Evolutionary conservation across 257 asterid genomes (phyloP).

Genomic region (Solanum phureja): DNA sequence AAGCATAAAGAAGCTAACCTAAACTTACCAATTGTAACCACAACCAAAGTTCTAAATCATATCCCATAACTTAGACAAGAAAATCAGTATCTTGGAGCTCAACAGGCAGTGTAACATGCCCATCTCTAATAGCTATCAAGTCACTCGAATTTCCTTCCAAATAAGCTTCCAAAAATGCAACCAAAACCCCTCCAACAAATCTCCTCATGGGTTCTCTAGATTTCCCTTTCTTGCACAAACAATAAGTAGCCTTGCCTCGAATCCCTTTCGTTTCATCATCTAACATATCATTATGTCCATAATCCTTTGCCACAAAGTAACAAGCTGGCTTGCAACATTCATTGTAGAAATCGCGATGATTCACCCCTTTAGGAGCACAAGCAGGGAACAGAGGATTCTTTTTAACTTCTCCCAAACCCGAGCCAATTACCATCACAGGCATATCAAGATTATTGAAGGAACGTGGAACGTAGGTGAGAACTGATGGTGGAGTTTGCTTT

Average conservation of each 20-base stretch:
- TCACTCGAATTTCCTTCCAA: slow-evolving; percentile 34
- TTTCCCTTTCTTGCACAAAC: slow-evolving; percentile 77
- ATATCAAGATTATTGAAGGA: slow-evolving; percentile 43
- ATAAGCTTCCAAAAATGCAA: slow-evolving; percentile 66
- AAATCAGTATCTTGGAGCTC: slow-evolving; percentile 47
- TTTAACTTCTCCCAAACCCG: slow-evolving; percentile 63
- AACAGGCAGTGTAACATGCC: slow-evolving; percentile 36
- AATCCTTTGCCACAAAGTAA: slow-evolving; percentile 70
- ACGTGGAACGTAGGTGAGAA: slow-evolving; percentile 52
- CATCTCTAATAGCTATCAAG: slow-evolving; percentile 40
- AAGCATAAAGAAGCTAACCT: not conserved
- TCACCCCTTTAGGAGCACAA: slow-evolving; percentile 89
- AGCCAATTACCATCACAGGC: slow-evolving; percentile 52
- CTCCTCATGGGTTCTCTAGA: slow-evolving; percentile 70
- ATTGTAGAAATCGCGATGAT: slow-evolving; percentile 55
- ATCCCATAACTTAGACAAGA: slow-evolving; percentile 11
- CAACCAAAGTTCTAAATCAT: not conserved
- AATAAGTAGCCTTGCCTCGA: slow-evolving; percentile 47
- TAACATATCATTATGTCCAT: slow-evolving; percentile 81
- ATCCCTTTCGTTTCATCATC: slow-evolving; percentile 73
- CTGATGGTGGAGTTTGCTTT: slow-evolving; percentile 67
- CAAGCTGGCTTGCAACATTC: slow-evolving; percentile 52
- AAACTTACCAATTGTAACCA: not conserved
- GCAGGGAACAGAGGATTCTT: slow-evolving; percentile 65
- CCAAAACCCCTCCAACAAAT: slow-evolving; percentile 67